A percentile compares a stretch with the other conserved stretches of the same genome.
phyloP scores from a whole-genome alignment of 768 basidiomycete genomes.

The Paxillus ammoniavirescens region DNA sequence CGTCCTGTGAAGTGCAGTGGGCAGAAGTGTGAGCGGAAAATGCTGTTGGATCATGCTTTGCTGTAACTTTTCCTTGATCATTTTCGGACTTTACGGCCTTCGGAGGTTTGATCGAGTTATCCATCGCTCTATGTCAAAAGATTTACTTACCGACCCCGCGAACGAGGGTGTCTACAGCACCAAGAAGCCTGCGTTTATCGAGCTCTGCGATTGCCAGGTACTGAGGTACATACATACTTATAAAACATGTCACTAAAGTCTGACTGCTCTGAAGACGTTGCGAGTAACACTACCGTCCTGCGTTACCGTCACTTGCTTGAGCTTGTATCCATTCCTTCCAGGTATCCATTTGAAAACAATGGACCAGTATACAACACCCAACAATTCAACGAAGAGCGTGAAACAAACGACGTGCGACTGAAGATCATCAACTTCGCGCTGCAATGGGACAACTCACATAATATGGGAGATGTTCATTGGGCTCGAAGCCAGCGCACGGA shows the following conservation, averaged over 20 bases:
- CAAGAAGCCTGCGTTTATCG: too few species aligned
- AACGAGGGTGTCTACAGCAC: too few species aligned
- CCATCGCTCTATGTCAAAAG: too few species aligned
- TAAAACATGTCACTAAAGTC: too few species aligned
- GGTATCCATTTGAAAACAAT: conserved; percentile 52
- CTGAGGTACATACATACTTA: too few species aligned
- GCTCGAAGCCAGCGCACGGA: conserved; percentile 47
- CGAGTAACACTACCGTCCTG: conserved; percentile 62
- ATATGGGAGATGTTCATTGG: conserved; percentile 63
- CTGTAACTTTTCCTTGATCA: background rate
- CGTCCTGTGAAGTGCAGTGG: conserved; percentile 21
- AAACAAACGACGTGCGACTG: conserved; percentile 53
- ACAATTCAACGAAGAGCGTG: conserved; percentile 43
- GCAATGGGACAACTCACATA: conserved; percentile 46
- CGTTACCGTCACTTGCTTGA: conserved; percentile 45
- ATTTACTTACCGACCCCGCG: too few species aligned
- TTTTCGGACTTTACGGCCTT: conserved; percentile 8
- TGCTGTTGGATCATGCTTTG: conserved; percentile 6
- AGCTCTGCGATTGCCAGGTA: too few species aligned
- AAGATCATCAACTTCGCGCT: background rate
- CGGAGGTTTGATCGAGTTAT: too few species aligned
- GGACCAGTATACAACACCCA: conserved; percentile 60
- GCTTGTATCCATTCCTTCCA: conserved; percentile 42
- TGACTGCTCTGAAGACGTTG: conserved; percentile 39
- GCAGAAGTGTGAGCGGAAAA: conserved; percentile 17